Evolutionary conservation across 1,284 basidiomycete species (phyloP), one percentile per base, ranked within the genome.

Genomic region (Afroboletus lepidellus): DNA sequence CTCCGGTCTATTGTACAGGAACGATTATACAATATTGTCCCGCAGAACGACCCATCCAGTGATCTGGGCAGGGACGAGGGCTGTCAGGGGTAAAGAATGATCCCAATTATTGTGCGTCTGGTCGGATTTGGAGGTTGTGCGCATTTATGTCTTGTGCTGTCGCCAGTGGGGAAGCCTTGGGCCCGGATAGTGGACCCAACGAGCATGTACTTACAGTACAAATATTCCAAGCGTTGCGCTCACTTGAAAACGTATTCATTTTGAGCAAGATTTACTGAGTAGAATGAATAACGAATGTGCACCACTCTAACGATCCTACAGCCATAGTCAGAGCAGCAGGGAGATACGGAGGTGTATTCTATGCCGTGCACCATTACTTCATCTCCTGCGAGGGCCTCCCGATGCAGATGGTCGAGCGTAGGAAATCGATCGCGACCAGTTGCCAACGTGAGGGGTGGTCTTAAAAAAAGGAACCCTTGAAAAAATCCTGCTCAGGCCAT

Each of bases 381-480:
- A 86, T 90, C 85, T 90, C 84, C 87, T 90, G 87, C 86, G 87
- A 89, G 85, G 77, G 59, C 87, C 87, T 79, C 85, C 69, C 76
- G 74, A 78, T 70, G 67, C 73, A 71, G 66, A 70, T 75, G 81
- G 72, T 77, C 81, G 78, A 69, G 75, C 73, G 78, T 77, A 62
- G 64, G 34, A 20, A 48, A 48, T 69, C 68, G 74, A 71, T 71
- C 71, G 58, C 72, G 78, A 79, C 79, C 70, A 75, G 58, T 77
- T 73, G 64, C 65, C 66, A 80, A 76, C 76, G 74, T 75, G 79
- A 83, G 85, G 83, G 86, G 83, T 33, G 6, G 25, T 32, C 20
- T 21, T 3, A 41, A n/a, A 3, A 8, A 24, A 55, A 51, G 48
- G 47, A 56, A 46, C 5, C 12, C 11, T 30, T 9, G 8, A 29